phyloP scores from a whole-genome alignment of 257 asterid genomes.

The Craterostigma plantagineum region DNA sequence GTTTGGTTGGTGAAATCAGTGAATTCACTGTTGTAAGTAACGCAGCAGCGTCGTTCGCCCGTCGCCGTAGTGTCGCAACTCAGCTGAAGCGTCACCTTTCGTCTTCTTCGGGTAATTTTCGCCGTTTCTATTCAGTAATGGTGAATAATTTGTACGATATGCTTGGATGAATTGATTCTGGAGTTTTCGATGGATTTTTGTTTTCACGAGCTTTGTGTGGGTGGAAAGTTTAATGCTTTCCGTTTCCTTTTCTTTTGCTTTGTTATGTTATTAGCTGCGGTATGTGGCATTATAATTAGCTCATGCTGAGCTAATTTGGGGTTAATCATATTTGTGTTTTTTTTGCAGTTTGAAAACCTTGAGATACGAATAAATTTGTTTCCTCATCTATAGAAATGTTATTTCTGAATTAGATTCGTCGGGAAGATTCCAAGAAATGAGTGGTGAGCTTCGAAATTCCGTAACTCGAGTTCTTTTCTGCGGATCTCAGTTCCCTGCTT shows the following conservation, averaged over 20 bases:
- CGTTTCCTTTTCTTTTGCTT: no score
- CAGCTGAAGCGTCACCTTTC: conserved; percentile 11
- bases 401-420: conserved; percentile 11
- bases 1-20: background rate
- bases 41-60: conserved; percentile 6
- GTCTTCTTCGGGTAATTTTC: conserved; percentile 10
- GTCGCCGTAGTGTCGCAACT: background rate
- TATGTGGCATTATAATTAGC: no score
- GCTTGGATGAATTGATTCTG: no score
- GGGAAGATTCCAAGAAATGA: conserved; percentile 19
- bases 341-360: no score
- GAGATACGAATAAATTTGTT: no score
- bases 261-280: no score
- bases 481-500: conserved; percentile 62
- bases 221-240: no score
- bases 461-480: conserved; percentile 65
- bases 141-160: no score
- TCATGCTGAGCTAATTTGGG: background rate
- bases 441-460: conserved; percentile 10
- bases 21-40: background rate
- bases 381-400: no score
- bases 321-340: background rate
- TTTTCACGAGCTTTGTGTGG: no score
- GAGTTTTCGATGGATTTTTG: no score
- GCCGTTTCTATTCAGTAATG: background rate